Evolutionary conservation across 1,284 basidiomycete genomes (phyloP).

Genomic region (Boletellus deceptivus): DNA sequence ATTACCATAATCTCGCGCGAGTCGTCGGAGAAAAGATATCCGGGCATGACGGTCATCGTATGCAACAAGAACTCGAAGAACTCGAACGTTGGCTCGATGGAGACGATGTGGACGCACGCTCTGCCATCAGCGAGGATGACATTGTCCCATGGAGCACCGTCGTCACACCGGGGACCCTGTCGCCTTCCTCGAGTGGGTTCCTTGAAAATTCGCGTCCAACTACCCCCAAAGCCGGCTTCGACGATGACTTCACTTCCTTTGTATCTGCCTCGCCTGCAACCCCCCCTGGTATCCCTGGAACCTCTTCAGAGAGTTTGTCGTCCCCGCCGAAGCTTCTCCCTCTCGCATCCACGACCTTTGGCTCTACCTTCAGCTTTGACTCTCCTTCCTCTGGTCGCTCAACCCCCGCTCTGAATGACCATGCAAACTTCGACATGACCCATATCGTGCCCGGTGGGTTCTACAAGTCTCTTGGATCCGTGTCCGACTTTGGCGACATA

Average conservation of each 20-base stretch:
- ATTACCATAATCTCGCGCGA: conserved; percentile 20
- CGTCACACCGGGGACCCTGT: conserved; percentile 28
- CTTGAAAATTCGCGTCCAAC: conserved; percentile 16
- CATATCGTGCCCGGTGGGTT: conserved; percentile 26
- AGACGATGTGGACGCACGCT: conserved; percentile 30
- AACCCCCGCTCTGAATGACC: conserved; percentile 26
- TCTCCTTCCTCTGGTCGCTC: conserved; percentile 16
- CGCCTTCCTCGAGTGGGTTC: conserved; percentile 25
- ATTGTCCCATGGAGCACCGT: conserved; percentile 26
- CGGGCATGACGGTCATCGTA: conserved; percentile 27
- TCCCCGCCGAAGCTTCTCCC: conserved; percentile 8
- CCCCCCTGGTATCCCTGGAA: not conserved
- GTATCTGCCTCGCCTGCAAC: conserved; percentile 50
- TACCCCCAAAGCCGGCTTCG: conserved; percentile 49
- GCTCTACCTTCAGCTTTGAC: conserved; percentile 28
- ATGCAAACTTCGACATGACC: conserved; percentile 13
- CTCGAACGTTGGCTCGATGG: conserved; percentile 63
- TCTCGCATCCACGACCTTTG: conserved; percentile 16
- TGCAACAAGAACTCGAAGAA: conserved; percentile 54
- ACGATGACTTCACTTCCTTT: conserved; percentile 77
- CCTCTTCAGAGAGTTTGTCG: conserved; percentile 8
- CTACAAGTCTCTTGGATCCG: conserved; percentile 49
- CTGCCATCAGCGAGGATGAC: conserved; percentile 9
- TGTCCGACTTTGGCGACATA: conserved; percentile 44
- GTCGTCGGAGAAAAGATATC: conserved; percentile 24